Evolutionary conservation across 2,329 filamentous ascomycete species (phyloP).

Genomic region (Beauveria sp.): DNA sequence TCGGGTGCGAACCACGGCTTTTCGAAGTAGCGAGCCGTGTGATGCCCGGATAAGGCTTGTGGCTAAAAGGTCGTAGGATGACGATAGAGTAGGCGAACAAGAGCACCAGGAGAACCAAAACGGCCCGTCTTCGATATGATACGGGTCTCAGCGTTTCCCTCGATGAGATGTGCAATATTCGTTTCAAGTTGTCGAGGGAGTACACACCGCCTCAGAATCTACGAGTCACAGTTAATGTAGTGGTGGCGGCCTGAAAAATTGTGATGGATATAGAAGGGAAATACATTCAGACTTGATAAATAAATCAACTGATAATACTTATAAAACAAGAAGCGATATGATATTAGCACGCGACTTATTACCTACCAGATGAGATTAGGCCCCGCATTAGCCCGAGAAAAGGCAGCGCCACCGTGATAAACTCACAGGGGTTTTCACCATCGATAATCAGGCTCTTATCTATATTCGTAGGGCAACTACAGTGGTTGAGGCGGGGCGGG

Average conservation of each 20-base stretch:
- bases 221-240: neutral
- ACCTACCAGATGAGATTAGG: no score
- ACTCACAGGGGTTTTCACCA: no score
- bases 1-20: slow-evolving; percentile 26
- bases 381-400: no score
- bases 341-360: no score
- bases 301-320: no score
- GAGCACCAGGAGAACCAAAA: neutral
- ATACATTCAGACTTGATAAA: no score
- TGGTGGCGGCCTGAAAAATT: neutral
- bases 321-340: no score
- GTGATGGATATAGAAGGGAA: neutral
- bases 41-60: slow-evolving; percentile 1
- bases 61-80: neutral
- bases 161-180: neutral
- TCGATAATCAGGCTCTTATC: no score
- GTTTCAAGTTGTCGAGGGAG: neutral
- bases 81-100: neutral
- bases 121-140: neutral
- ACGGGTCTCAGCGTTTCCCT: neutral
- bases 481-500: no score
- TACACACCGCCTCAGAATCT: neutral
- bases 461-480: no score
- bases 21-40: neutral
- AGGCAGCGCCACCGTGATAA: no score